These are phyloP conservation scores for Cladosporium oxysporum DNA, from an alignment of 2,329 filamentous ascomycete species.

Conservation along the genomic window DNA sequence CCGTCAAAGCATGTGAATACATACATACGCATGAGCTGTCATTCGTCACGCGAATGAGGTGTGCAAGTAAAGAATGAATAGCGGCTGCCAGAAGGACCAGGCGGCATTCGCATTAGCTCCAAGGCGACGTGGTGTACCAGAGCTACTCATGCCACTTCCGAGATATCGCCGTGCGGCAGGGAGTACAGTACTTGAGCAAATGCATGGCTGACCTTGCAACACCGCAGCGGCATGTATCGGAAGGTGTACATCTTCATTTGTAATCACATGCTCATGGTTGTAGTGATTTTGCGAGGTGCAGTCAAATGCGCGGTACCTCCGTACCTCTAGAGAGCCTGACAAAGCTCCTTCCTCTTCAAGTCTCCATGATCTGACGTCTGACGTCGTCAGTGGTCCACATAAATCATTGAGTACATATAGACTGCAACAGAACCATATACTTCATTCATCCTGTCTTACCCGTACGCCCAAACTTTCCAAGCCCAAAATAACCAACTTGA, in stretches of 20 bases:
- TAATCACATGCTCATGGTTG: neutral
- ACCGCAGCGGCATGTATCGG: neutral
- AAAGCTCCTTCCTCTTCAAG: neutral
- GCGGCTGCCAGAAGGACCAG: too few species aligned
- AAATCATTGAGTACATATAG: neutral
- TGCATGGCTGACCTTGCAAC: neutral
- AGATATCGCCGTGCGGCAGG: neutral
- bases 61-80: neutral
- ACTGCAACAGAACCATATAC: neutral
- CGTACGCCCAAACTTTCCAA: neutral
- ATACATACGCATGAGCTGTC: neutral
- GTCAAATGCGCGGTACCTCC: neutral
- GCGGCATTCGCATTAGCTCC: neutral
- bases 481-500: neutral
- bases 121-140: neutral
- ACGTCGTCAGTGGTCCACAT: slow-evolving; percentile 6
- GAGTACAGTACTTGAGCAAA: neutral
- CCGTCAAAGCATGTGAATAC: neutral
- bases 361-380: neutral
- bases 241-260: neutral
- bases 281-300: neutral
- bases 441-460: neutral
- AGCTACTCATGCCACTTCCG: neutral
- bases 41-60: neutral
- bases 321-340: neutral